Percentiles rank a stretch among this genome's conserved stretches.
phyloP scores from a whole-genome alignment of 495 filamentous ascomycete species.

The Echria macrotheca region DNA sequence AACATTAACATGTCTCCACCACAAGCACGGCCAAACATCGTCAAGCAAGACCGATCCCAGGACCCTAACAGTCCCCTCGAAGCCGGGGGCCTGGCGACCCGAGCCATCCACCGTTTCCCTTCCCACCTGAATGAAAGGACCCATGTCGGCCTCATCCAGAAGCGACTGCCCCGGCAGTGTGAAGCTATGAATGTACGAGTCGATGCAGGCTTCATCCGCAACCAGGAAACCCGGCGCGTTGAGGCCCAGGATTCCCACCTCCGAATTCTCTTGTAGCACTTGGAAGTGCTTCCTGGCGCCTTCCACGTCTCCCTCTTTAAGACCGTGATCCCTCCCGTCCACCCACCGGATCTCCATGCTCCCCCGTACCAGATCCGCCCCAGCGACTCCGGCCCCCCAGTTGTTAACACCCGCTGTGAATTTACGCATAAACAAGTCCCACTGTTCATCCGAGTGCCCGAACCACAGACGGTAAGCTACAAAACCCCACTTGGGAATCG shows the following conservation, averaged over 20 bases:
- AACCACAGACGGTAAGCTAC: constrained; percentile 16
- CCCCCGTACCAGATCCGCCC: neutral
- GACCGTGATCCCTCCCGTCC: constrained; percentile 12
- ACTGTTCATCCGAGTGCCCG: constrained; percentile 8
- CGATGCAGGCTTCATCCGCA: constrained; percentile 6
- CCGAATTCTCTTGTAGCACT: no score
- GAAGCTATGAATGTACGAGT: neutral
- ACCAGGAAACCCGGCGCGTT: constrained; percentile 8
- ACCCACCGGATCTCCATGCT: constrained; percentile 14
- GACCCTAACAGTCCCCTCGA: constrained; percentile 13
- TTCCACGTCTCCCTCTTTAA: constrained; percentile 14
- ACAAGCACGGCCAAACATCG: constrained; percentile 8
- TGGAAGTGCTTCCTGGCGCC: constrained; percentile 10
- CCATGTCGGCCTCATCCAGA: constrained; percentile 9
- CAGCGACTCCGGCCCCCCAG: constrained; percentile 6
- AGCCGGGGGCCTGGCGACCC: neutral
- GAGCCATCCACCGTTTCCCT: neutral
- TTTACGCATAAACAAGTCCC: constrained; percentile 2
- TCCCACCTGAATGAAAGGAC: constrained; percentile 6
- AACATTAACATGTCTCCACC: neutral
- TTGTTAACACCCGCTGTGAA: constrained; percentile 6
- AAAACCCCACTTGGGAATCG: constrained; percentile 14
- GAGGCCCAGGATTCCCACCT: no score
- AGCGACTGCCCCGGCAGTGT: constrained; percentile 1
- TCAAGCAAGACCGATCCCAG: constrained; percentile 11